These are phyloP conservation scores for Ophiocordyceps camponoti-floridani DNA, from an alignment of 2,329 filamentous ascomycete genomes.

Conservation along the genomic window DNA sequence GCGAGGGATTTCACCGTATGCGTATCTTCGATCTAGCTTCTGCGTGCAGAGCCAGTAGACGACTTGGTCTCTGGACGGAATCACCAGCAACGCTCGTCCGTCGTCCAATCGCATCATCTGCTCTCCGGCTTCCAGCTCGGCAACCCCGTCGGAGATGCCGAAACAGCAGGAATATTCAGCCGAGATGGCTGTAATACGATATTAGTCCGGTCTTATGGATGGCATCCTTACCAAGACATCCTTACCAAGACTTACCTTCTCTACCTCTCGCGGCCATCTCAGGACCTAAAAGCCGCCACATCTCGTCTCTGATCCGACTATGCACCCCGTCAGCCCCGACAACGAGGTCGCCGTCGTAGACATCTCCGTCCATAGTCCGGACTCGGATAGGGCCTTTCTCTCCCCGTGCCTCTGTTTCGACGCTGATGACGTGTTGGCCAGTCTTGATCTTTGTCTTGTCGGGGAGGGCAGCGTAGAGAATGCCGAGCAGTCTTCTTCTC, in stretches of 20 bases:
- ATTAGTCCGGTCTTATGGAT: neutral
- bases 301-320: conserved; percentile 14
- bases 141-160: conserved; percentile 13
- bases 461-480: conserved; percentile 13
- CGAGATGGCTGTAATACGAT: neutral
- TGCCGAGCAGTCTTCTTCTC: conserved; percentile 13
- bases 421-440: neutral
- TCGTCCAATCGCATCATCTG: neutral
- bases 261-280: neutral
- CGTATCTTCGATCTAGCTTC: neutral
- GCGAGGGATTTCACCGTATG: neutral
- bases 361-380: neutral
- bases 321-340: conserved; percentile 22
- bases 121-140: conserved; percentile 3
- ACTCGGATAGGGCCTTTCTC: conserved; percentile 5
- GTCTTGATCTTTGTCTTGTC: conserved; percentile 8
- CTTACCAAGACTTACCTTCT: neutral
- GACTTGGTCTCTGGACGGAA: neutral
- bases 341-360: conserved; percentile 13
- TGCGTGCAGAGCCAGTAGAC: conserved; percentile 1
- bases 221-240: neutral
- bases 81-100: neutral
- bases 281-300: conserved; percentile 4
- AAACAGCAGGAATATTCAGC: conserved; percentile 15
- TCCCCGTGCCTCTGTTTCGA: neutral